Base-by-base conservation (phyloP, 2,329 filamentous ascomycete species). In the Fusarium tjaetaba region DNA sequence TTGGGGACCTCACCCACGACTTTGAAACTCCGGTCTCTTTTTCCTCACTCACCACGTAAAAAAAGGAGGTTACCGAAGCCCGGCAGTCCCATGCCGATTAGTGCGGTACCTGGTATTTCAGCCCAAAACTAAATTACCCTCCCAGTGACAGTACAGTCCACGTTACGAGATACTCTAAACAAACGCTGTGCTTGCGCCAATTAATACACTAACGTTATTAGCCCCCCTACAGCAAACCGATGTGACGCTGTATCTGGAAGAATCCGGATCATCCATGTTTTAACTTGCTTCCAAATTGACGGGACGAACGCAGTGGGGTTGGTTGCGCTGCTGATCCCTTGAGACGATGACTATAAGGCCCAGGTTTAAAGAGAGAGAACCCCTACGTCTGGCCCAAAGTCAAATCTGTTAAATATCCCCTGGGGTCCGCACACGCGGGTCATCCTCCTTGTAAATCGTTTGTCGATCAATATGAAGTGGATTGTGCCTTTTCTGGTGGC, bases 381-480 rank as follows among this genome's bases (percentile, higher is more conserved):
- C 34, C 51, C 26, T 30, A 34, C 26, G 15, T 51, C 49, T 36
- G 15, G 5, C 5, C 30, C 22, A 7, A 18, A 41, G 34, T 10
- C 2, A 53, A 38, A 43, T 53, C 42, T 45, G 42, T 42, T 71
- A 72, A 69, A 71, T 69, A 59, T 69, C 46, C 58, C 61, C 46
- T 30, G 28, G 49, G 56, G 20, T 57, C 46, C 61, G 63, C 58
- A 49, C 18, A 53, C 18, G 46, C 61, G 61, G 49, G 62, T 43
- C 57, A 8, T 69, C 52, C 34, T 52, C 45, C 49, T 66, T 49
- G 62, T 49, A 52, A 49, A 66, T 39, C 42, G 52, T 20, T 34
- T 73, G 61, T 66, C 58, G 61, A 70, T 71, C 70, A 70, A 52
- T 39, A 77, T 78, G 76, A 78, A 69, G 69, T 78, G 76, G 76